These are phyloP conservation scores for Microsporum audouinii DNA, from an alignment of 2,329 filamentous ascomycete species.

Conservation along the genomic window DNA sequence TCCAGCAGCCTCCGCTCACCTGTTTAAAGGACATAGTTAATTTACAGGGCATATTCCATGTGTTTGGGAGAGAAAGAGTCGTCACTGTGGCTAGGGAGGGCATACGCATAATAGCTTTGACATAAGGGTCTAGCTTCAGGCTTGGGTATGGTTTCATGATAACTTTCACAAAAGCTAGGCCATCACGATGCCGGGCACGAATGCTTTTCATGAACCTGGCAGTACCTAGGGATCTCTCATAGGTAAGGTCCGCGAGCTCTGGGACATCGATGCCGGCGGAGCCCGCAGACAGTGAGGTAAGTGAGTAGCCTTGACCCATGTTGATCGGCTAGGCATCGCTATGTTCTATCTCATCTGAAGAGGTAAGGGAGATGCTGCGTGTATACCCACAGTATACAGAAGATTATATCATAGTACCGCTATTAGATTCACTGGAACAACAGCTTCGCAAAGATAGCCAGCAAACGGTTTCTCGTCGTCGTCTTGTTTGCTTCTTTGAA, in stretches of 20 bases:
- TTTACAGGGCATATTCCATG: background rate
- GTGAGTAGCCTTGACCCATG: constrained; percentile 96
- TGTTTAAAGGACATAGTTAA: constrained; percentile 23
- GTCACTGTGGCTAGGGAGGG: constrained; percentile 9
- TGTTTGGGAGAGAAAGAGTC: background rate
- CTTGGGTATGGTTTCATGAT: constrained; percentile 83
- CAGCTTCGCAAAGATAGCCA: background rate
- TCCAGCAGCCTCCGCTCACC: constrained; percentile 68
- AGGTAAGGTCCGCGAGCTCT: constrained; percentile 78
- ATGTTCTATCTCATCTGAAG: background rate
- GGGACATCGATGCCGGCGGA: constrained; percentile 88
- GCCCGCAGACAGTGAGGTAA: constrained; percentile 81
- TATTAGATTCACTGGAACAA: background rate
- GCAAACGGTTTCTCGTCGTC: background rate
- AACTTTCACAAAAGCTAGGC: constrained; percentile 85
- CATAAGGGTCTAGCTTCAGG: constrained; percentile 69
- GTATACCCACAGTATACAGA: background rate
- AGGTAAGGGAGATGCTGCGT: background rate
- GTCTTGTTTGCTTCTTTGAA: background rate
- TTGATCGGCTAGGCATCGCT: constrained; percentile 17
- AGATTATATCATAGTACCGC: background rate
- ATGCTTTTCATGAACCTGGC: constrained; percentile 96
- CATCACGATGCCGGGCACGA: constrained; percentile 77
- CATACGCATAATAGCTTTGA: constrained; percentile 62
- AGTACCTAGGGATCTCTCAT: constrained; percentile 84